Evolutionary conservation across 1,139 yeast species (phyloP).

Genomic region (Candida neerlandica): DNA sequence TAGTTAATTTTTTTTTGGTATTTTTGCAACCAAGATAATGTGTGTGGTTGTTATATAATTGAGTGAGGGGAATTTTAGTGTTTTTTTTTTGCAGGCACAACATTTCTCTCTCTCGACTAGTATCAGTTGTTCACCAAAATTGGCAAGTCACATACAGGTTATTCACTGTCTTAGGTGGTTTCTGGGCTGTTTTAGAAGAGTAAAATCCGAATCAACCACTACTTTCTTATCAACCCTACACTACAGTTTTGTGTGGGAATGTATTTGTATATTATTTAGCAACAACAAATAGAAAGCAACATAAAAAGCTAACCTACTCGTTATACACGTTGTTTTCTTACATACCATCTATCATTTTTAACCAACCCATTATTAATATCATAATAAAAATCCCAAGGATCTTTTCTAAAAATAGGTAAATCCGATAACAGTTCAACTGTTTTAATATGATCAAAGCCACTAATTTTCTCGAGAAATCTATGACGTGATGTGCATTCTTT

Average conservation of each 20-base stretch:
- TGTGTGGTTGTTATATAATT: too few relatives aligned
- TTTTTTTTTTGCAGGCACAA: too few relatives aligned
- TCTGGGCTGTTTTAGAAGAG: too few relatives aligned
- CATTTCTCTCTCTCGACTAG: too few relatives aligned
- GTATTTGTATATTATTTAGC: not conserved
- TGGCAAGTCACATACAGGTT: too few relatives aligned
- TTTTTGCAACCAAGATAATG: too few relatives aligned
- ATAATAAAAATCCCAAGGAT: slow-evolving; percentile 43
- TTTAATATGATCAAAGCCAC: slow-evolving; percentile 18
- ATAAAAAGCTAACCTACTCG: not conserved
- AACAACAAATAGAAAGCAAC: not conserved
- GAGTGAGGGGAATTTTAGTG: too few relatives aligned
- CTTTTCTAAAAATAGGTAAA: slow-evolving; percentile 38
- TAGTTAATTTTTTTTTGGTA: too few relatives aligned
- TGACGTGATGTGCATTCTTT: slow-evolving; percentile 29
- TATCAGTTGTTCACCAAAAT: too few relatives aligned
- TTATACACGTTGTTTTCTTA: slow-evolving; percentile 7
- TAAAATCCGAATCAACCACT: not conserved
- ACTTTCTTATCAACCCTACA: too few relatives aligned
- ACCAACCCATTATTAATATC: slow-evolving; percentile 29
- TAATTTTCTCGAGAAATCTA: slow-evolving; percentile 26
- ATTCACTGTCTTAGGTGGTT: too few relatives aligned
- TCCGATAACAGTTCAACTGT: slow-evolving; percentile 22
- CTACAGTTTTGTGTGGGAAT: too few relatives aligned
- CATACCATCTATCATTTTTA: slow-evolving; percentile 29